Evolutionary conservation across 495 filamentous ascomycete species (phyloP).

Genomic region (Tuber calosporum): DNA sequence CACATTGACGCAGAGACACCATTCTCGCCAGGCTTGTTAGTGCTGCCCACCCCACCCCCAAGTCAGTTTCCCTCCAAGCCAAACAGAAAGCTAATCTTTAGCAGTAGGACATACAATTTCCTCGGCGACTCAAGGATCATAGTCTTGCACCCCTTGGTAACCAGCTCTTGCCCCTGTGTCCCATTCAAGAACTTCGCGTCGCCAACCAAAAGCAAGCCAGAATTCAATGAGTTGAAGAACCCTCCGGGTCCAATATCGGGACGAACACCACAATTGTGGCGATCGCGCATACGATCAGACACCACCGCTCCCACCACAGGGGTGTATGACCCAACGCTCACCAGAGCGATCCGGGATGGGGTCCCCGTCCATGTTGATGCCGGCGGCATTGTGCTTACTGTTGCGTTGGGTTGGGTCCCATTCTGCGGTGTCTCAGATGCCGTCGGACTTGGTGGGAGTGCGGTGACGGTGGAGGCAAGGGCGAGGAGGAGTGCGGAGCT

Average conservation of each 20-base stretch:
- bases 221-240: too few species aligned
- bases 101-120: neutral
- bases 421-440: neutral
- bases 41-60: neutral
- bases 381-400: neutral
- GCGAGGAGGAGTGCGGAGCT: neutral
- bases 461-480: neutral
- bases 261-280: too few species aligned
- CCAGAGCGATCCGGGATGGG: neutral
- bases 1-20: neutral
- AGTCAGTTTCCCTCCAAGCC: neutral
- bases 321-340: too few species aligned
- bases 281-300: too few species aligned
- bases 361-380: neutral
- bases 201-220: too few species aligned
- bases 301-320: too few species aligned
- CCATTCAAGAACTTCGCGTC: too few species aligned
- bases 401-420: neutral
- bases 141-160: neutral
- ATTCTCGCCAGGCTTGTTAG: neutral
- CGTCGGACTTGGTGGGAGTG: neutral
- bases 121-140: neutral
- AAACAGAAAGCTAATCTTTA: neutral
- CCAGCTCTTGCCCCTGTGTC: neutral
- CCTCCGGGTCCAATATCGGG: too few species aligned